Evolutionary conservation across 495 filamentous ascomycete genomes (phyloP).

Genomic region (Annulohypoxylon moriforme): DNA sequence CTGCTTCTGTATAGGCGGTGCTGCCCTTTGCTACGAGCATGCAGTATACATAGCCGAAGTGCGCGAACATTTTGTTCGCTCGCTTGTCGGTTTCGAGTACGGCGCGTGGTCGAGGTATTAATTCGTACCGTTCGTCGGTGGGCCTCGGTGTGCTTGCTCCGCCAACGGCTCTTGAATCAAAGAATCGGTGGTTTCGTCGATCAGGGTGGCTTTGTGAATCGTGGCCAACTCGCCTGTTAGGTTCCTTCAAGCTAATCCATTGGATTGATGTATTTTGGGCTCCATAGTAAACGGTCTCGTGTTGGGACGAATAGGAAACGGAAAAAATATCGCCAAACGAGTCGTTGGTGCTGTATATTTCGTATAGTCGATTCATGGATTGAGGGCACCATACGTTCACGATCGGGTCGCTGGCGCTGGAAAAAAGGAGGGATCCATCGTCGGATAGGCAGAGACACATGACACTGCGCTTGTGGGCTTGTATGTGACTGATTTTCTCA

Average conservation of each 20-base stretch:
- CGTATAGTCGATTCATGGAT: constrained; percentile 70
- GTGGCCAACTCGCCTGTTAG: constrained; percentile 63
- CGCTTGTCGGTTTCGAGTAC: constrained; percentile 84
- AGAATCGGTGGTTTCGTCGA: constrained; percentile 88
- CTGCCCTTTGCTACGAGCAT: constrained; percentile 82
- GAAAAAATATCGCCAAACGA: constrained; percentile 93
- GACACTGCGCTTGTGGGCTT: constrained; percentile 90
- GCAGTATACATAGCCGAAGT: constrained; percentile 94
- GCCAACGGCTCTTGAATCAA: constrained; percentile 88
- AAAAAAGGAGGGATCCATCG: constrained; percentile 83
- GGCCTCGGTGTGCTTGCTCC: constrained; percentile 79
- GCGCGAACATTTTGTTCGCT: constrained; percentile 87
- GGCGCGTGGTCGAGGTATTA: constrained; percentile 65
- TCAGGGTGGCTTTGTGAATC: constrained; percentile 78
- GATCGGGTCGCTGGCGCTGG: constrained; percentile 91
- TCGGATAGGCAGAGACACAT: constrained; percentile 83
- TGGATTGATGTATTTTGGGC: constrained; percentile 96
- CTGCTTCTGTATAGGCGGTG: constrained; percentile 68
- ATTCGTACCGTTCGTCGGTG: constrained; percentile 59
- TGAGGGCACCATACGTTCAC: constrained; percentile 77
- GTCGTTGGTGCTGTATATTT: constrained; percentile 93
- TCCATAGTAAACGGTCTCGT: constrained; percentile 88
- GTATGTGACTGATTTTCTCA: constrained; percentile 77
- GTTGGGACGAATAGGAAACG: constrained; percentile 80
- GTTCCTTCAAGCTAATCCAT: constrained; percentile 64